Percentiles rank a stretch among this genome's conserved stretches.
Evolutionary conservation across 2,329 filamentous ascomycete species (phyloP).

Genomic region (Colletotrichum australisinense): DNA sequence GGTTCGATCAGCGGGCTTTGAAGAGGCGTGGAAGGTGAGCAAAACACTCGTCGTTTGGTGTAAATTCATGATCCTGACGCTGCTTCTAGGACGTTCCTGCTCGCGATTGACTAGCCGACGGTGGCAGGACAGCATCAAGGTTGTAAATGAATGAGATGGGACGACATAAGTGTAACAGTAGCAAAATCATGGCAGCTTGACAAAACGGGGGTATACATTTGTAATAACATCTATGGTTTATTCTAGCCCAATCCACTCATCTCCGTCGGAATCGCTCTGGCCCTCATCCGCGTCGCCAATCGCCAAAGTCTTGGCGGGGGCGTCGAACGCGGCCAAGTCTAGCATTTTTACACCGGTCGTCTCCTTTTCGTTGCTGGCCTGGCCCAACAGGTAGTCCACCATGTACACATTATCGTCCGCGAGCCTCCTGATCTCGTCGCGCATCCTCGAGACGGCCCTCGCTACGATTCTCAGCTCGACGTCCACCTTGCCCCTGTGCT

Average conservation of each 20-base stretch:
- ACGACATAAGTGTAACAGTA: not conserved
- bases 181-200: not conserved
- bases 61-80: not conserved
- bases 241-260: slow-evolving; percentile 62
- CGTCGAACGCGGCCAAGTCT: slow-evolving; percentile 35
- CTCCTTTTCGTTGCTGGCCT: slow-evolving; percentile 48
- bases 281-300: slow-evolving; percentile 39
- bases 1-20: slow-evolving; percentile 72
- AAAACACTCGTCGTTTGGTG: not conserved
- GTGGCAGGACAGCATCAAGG: not conserved
- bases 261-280: slow-evolving; percentile 52
- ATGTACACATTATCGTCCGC: slow-evolving; percentile 91
- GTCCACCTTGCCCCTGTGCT: slow-evolving; percentile 82
- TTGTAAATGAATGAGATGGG: not conserved
- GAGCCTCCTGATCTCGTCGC: slow-evolving; percentile 83
- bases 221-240: slow-evolving; percentile 44
- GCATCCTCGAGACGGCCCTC: slow-evolving; percentile 82
- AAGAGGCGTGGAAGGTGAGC: slow-evolving; percentile 70
- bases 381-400: slow-evolving; percentile 81
- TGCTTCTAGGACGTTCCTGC: slow-evolving; percentile 14
- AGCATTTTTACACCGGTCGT: slow-evolving; percentile 39
- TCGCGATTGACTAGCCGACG: slow-evolving; percentile 25
- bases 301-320: slow-evolving; percentile 24
- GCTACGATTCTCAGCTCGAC: slow-evolving; percentile 87
- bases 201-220: slow-evolving; percentile 37